Percentiles rank a stretch among this genome's conserved stretches.
Conservation (phyloP, 1,139 yeast genomes). For the Yamadazyma mexicana region DNA sequence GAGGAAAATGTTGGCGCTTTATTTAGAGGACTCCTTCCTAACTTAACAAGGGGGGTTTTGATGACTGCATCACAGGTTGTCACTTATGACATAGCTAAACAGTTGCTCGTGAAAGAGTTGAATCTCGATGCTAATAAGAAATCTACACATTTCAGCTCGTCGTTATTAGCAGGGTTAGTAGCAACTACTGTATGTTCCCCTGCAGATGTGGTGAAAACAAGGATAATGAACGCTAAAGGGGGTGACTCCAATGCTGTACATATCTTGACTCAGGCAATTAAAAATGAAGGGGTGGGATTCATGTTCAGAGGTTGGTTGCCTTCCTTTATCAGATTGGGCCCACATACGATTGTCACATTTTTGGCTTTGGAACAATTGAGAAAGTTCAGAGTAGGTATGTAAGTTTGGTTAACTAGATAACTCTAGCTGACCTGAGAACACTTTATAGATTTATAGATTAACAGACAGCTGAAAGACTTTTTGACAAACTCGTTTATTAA, state of each 20-base stretch:
- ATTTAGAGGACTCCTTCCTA: conserved; percentile 76
- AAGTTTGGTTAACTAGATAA: no score
- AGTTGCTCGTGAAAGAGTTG: conserved; percentile 50
- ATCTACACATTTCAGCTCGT: conserved; percentile 75
- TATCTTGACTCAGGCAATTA: conserved; percentile 57
- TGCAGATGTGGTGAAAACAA: conserved; percentile 86
- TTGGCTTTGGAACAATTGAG: conserved; percentile 77
- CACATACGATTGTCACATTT: conserved; percentile 85
- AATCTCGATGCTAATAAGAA: conserved; percentile 61
- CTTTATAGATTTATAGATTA: conserved; percentile 4
- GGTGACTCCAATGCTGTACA: conserved; percentile 47
- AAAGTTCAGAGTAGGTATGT: conserved; percentile 55
- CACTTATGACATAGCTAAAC: conserved; percentile 78
- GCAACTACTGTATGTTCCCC: conserved; percentile 93
- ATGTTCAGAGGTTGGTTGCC: conserved; percentile 93
- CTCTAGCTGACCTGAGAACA: no score
- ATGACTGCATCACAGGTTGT: conserved; percentile 95
- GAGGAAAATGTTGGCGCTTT: conserved; percentile 64
- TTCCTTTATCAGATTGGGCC: conserved; percentile 82
- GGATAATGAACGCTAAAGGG: conserved; percentile 75
- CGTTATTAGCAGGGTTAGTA: conserved; percentile 76
- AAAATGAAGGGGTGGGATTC: conserved; percentile 70
- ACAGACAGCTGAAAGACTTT: neutral
- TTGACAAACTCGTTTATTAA: conserved; percentile 1
- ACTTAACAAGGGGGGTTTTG: conserved; percentile 74